Evolutionary conservation across 495 filamentous ascomycete genomes (phyloP).

Genomic region (Aspergillus wentii): DNA sequence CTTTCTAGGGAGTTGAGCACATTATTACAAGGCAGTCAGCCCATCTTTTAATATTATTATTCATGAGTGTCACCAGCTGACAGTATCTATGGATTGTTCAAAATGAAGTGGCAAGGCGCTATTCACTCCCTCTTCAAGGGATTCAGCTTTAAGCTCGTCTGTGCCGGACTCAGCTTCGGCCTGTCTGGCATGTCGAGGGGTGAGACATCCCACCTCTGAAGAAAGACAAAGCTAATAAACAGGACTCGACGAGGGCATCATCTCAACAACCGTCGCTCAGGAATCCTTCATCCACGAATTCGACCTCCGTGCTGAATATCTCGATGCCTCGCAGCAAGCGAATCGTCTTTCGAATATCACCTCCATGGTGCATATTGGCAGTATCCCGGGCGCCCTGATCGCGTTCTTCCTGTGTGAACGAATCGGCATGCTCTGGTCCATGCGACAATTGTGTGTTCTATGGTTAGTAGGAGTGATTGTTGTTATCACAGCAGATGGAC

Average conservation of each 20-base stretch:
- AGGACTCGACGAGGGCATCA: conserved; percentile 56
- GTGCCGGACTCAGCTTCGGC: conserved; percentile 14
- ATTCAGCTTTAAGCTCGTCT: conserved; percentile 8
- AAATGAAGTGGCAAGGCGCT: background rate
- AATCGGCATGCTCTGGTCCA: conserved; percentile 57
- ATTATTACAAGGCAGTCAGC: background rate
- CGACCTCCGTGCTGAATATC: conserved; percentile 23
- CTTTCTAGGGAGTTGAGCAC: background rate
- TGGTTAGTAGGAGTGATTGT: conserved; percentile 56
- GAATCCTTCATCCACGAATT: conserved; percentile 21
- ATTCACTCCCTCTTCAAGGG: background rate
- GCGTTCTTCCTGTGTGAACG: conserved; percentile 57
- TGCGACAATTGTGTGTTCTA: conserved; percentile 49
- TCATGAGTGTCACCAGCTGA: background rate
- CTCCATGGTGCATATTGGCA: conserved; percentile 60
- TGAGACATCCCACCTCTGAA: background rate
- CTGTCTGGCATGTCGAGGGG: conserved; percentile 15
- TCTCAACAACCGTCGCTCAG: conserved; percentile 29
- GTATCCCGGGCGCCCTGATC: conserved; percentile 49
- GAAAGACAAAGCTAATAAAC: background rate
- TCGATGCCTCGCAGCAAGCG: conserved; percentile 39
- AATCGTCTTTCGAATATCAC: conserved; percentile 58
- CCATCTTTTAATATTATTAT: background rate
- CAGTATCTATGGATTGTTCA: background rate
- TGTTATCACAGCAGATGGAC: conserved; percentile 50